Conservation (phyloP, 108 stramenopile species). For the Hondaea fermentalgiana region DNA sequence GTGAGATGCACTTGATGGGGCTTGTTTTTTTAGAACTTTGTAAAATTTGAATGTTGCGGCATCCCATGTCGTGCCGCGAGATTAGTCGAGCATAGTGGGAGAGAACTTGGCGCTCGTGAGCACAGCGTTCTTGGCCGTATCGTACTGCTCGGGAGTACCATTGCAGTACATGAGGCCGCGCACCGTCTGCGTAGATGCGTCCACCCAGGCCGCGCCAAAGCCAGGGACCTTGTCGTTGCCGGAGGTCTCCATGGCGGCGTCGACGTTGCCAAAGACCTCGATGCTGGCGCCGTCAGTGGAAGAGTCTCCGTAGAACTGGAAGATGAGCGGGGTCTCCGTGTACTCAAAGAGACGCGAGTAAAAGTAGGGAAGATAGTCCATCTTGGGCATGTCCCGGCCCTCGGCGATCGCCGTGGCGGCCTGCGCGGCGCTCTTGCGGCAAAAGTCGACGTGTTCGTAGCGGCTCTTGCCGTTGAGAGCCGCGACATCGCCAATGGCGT, state of each 20-base stretch:
- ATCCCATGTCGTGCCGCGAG: too few species aligned
- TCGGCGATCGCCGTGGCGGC: background rate
- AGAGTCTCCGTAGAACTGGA: conserved; percentile 2
- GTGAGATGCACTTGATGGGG: too few species aligned
- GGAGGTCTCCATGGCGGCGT: background rate
- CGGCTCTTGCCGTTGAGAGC: background rate
- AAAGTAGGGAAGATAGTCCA: background rate
- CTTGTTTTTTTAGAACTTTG: too few species aligned
- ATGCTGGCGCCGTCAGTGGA: background rate
- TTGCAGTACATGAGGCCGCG: background rate
- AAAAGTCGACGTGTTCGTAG: background rate
- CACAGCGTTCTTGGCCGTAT: background rate
- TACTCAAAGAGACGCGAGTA: conserved; percentile 16
- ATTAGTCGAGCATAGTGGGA: background rate
- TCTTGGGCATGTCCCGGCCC: background rate
- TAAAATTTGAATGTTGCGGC: too few species aligned
- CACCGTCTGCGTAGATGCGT: background rate
- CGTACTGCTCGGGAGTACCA: background rate
- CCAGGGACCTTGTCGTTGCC: background rate
- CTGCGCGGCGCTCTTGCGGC: background rate
- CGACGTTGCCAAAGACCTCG: background rate
- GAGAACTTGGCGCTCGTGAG: background rate
- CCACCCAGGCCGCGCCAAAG: conserved; percentile 8
- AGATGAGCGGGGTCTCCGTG: conserved; percentile 5
- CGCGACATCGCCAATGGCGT: background rate